A percentile compares a stretch with the other conserved stretches of the same genome.
Evolutionary conservation across 106 monocot species (phyloP).

Genomic region (Dendrobium nobile): DNA sequence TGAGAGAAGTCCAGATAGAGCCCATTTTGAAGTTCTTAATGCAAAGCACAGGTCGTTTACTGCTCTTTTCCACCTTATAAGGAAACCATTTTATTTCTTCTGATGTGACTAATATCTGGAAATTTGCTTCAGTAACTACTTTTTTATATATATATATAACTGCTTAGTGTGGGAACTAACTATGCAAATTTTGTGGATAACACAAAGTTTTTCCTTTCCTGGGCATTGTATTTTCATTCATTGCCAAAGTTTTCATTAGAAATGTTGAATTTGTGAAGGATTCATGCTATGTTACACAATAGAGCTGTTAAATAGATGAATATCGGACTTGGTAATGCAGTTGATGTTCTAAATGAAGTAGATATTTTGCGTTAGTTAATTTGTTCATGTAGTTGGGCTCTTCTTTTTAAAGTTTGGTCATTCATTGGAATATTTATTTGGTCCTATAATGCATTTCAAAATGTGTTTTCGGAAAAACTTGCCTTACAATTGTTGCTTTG

Average conservation of each 20-base stretch:
- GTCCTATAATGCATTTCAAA: background rate
- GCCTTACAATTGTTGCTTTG: background rate
- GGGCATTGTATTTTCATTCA: background rate
- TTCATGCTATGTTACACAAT: background rate
- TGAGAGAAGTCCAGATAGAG: constrained; percentile 71
- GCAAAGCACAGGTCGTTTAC: constrained; percentile 63
- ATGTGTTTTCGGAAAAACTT: background rate
- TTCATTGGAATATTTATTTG: background rate
- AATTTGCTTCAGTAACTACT: background rate
- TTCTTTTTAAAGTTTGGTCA: background rate
- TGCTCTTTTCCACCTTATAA: background rate
- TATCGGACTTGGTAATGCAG: background rate
- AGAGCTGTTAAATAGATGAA: background rate
- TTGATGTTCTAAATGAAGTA: background rate
- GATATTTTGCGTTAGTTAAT: too few species aligned
- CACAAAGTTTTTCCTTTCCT: background rate
- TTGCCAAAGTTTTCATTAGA: background rate
- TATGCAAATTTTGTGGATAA: background rate
- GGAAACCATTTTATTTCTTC: background rate
- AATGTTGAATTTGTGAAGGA: background rate
- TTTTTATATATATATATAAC: background rate
- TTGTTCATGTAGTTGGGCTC: background rate
- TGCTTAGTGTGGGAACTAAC: background rate
- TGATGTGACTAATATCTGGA: background rate
- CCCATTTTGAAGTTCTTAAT: constrained; percentile 90